Conservation (phyloP, 2,329 filamentous ascomycete species). For the Colletotrichum filicis region DNA sequence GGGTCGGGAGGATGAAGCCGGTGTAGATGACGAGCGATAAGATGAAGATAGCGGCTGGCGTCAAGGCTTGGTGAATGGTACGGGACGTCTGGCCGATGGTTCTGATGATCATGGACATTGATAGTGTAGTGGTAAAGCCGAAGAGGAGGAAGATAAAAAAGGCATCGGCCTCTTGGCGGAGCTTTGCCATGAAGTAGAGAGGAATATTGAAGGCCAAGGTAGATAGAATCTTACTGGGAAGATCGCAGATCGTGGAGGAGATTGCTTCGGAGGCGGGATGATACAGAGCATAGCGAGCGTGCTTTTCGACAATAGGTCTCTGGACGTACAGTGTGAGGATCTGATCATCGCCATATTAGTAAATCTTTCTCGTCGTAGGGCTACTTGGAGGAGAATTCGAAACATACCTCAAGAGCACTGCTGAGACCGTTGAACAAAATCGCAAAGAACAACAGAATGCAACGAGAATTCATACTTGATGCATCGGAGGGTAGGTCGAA, state of each 20-base stretch:
- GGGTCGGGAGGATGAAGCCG: slow-evolving; percentile 58
- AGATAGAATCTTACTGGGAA: slow-evolving; percentile 51
- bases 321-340: slow-evolving; percentile 39
- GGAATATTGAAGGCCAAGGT: slow-evolving; percentile 69
- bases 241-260: slow-evolving; percentile 21
- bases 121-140: slow-evolving; percentile 57
- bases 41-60: slow-evolving; percentile 62
- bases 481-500: slow-evolving; percentile 66
- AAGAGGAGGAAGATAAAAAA: slow-evolving; percentile 67
- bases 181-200: slow-evolving; percentile 73
- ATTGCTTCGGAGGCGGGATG: slow-evolving; percentile 41
- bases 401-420: slow-evolving; percentile 36
- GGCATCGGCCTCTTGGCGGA: slow-evolving; percentile 63
- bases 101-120: slow-evolving; percentile 63
- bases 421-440: slow-evolving; percentile 47
- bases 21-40: slow-evolving; percentile 66
- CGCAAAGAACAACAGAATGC: slow-evolving; percentile 41
- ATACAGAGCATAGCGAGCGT: slow-evolving; percentile 43
- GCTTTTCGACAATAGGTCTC: slow-evolving; percentile 42
- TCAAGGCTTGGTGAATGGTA: slow-evolving; percentile 63
- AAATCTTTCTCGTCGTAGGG: too few species aligned
- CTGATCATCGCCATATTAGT: not conserved
- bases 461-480: slow-evolving; percentile 61
- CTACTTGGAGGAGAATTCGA: too few species aligned
- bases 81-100: slow-evolving; percentile 60